Conservation (phyloP, 2,329 filamentous ascomycete species). For the Scleromitrula shiraiana region DNA sequence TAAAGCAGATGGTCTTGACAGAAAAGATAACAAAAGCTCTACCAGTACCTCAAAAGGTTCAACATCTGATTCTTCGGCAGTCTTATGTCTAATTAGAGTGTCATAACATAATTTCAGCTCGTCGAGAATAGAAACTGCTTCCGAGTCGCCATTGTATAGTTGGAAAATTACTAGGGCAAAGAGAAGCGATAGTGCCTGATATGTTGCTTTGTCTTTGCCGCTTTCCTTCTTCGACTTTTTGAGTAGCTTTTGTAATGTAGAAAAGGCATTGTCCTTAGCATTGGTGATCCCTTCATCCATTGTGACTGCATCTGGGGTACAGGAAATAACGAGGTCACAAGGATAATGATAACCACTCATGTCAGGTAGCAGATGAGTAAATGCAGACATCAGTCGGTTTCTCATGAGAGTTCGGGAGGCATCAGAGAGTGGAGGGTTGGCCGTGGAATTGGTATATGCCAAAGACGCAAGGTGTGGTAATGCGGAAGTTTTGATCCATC, state of each 20-base stretch:
- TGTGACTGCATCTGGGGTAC: slow-evolving; percentile 34
- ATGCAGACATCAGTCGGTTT: slow-evolving; percentile 48
- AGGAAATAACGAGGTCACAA: slow-evolving; percentile 21
- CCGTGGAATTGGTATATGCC: slow-evolving; percentile 43
- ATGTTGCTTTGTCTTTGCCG: slow-evolving; percentile 24
- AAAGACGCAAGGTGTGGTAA: slow-evolving; percentile 38
- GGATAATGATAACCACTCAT: slow-evolving; percentile 42
- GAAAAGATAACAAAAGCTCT: slow-evolving; percentile 83
- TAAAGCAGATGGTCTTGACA: slow-evolving; percentile 75
- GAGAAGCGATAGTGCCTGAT: slow-evolving; percentile 66
- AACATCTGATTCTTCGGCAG: slow-evolving; percentile 41
- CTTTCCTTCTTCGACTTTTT: slow-evolving; percentile 33
- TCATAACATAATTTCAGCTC: slow-evolving; percentile 74
- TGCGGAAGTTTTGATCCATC: slow-evolving; percentile 22
- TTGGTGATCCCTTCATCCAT: slow-evolving; percentile 49
- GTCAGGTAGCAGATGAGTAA: slow-evolving; percentile 48
- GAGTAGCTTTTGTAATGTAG: slow-evolving; percentile 45
- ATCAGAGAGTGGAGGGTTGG: slow-evolving; percentile 40
- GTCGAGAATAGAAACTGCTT: slow-evolving; percentile 72
- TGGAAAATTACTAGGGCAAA: slow-evolving; percentile 81
- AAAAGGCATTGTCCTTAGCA: slow-evolving; percentile 44
- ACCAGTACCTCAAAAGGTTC: slow-evolving; percentile 66
- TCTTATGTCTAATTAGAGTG: slow-evolving; percentile 43
- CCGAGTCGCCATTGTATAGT: slow-evolving; percentile 81
- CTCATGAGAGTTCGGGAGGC: slow-evolving; percentile 47